A percentile compares a stretch with the other conserved stretches of the same genome.
These are phyloP conservation scores for Rhizophora mangle DNA, from an alignment of 345 rosid genomes.

Conservation along the genomic window DNA sequence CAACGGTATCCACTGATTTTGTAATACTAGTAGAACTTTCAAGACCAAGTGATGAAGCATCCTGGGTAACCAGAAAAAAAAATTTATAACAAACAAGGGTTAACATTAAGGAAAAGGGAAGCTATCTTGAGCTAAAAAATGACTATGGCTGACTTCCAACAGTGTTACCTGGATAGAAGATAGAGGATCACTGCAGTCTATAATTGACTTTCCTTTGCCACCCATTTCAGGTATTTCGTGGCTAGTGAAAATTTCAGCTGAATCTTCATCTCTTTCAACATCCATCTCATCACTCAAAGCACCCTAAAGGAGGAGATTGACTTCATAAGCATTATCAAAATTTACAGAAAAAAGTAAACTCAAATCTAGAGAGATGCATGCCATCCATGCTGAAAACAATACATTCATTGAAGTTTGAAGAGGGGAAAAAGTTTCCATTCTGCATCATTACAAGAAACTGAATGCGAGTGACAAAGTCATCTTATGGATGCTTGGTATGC, in stretches of 20 bases:
- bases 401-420: no score
- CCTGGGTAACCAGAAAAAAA: constrained; percentile 25
- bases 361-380: background rate
- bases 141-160: constrained; percentile 3
- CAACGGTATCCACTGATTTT: constrained; percentile 25
- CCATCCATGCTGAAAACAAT: no score
- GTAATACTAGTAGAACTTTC: constrained; percentile 23
- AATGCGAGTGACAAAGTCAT: no score
- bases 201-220: constrained; percentile 41
- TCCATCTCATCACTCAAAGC: constrained; percentile 30
- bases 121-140: background rate
- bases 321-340: constrained; percentile 9
- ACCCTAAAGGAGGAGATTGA: constrained; percentile 22
- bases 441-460: no score
- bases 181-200: constrained; percentile 15
- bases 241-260: constrained; percentile 13
- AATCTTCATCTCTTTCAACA: constrained; percentile 23
- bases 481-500: no score
- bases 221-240: constrained; percentile 14
- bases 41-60: constrained; percentile 29
- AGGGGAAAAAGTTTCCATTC: no score
- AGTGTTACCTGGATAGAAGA: constrained; percentile 20
- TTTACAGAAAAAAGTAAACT: background rate
- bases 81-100: background rate
- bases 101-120: constrained; percentile 6